A percentile compares a stretch with the other conserved stretches of the same genome.
These are phyloP conservation scores for Linum trigynum DNA, from an alignment of 345 rosid species.

Conservation along the genomic window DNA sequence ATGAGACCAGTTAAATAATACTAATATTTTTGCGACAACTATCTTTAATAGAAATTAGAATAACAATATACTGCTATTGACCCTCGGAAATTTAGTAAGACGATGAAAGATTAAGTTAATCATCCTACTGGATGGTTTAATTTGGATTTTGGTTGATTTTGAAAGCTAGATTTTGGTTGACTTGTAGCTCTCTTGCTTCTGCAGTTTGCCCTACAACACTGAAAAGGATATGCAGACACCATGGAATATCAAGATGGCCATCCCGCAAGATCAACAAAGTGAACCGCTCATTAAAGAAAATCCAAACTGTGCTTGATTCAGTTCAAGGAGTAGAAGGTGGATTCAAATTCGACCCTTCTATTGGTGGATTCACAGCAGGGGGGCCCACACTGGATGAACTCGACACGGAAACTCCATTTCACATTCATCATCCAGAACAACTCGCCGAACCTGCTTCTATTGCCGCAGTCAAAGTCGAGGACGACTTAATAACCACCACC, in stretches of 20 bases:
- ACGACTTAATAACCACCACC: slow-evolving; percentile 22
- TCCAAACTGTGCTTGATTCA: slow-evolving; percentile 72
- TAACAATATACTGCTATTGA: neutral
- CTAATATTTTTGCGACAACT: neutral
- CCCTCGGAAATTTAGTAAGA: neutral
- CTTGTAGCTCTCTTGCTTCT: slow-evolving; percentile 15
- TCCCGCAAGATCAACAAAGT: slow-evolving; percentile 92
- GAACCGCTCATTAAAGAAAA: slow-evolving; percentile 64
- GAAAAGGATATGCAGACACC: slow-evolving; percentile 93
- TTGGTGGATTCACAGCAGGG: slow-evolving; percentile 60
- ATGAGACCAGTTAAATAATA: neutral
- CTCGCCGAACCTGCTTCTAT: slow-evolving; percentile 12
- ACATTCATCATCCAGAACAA: slow-evolving; percentile 22
- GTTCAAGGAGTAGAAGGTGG: slow-evolving; percentile 89
- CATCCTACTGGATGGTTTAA: neutral
- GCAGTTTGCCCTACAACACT: slow-evolving; percentile 91
- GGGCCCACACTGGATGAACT: slow-evolving; percentile 34
- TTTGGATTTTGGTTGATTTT: neutral
- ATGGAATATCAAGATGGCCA: slow-evolving; percentile 91
- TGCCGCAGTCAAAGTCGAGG: slow-evolving; percentile 43
- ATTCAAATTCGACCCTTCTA: slow-evolving; percentile 57
- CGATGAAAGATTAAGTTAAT: neutral
- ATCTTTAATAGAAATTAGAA: neutral
- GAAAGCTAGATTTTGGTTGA: neutral
- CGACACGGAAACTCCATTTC: slow-evolving; percentile 26